These are phyloP conservation scores for Adenanthera pavonina DNA, from an alignment of 306 rosid genomes.

Conservation along the genomic window DNA sequence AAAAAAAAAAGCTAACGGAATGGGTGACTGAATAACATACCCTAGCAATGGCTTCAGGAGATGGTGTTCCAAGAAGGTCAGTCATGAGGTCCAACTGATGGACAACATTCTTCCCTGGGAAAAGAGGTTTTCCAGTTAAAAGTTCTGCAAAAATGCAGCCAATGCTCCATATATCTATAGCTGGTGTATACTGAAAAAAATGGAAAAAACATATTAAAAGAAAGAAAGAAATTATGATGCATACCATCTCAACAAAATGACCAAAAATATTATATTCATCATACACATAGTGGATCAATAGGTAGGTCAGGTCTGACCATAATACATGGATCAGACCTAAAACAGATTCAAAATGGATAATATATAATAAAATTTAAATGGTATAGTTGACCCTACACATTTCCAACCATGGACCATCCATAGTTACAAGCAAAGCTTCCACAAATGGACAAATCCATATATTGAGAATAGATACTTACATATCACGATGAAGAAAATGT, in stretches of 20 bases:
- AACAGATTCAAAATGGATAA: neutral
- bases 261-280: neutral
- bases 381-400: neutral
- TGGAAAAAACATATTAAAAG: neutral
- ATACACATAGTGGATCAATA: neutral
- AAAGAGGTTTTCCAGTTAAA: constrained; percentile 88
- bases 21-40: constrained; percentile 47
- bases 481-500: neutral
- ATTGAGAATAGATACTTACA: neutral
- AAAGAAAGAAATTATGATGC: constrained; percentile 1
- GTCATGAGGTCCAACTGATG: constrained; percentile 92
- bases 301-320: neutral
- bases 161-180: constrained; percentile 94
- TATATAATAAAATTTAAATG: neutral
- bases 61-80: constrained; percentile 85
- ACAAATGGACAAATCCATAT: neutral
- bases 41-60: constrained; percentile 81
- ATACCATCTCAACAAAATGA: neutral
- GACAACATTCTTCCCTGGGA: constrained; percentile 91
- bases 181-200: constrained; percentile 79
- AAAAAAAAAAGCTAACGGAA: constrained; percentile 13
- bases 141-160: constrained; percentile 94
- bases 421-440: neutral
- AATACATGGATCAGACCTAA: neutral
- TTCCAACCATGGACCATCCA: neutral